These are phyloP conservation scores for Microcera coccophila DNA, from an alignment of 2,329 filamentous ascomycete genomes.

Conservation along the genomic window DNA sequence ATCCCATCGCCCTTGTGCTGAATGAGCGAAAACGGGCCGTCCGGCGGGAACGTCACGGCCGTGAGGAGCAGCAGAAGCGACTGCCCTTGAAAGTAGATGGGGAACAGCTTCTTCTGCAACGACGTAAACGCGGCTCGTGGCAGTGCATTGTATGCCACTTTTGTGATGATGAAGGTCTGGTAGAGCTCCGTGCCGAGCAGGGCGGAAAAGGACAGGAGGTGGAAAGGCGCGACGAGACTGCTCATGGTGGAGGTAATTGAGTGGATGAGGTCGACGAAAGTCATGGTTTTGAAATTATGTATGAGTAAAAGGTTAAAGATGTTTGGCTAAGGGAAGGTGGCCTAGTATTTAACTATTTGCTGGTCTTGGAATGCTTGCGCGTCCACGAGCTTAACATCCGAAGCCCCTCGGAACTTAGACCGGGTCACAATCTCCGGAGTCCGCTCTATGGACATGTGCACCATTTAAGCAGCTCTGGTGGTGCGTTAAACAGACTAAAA, in stretches of 20 bases:
- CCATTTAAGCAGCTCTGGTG: too few relatives aligned
- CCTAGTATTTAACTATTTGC: conserved; percentile 9
- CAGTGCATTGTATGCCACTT: conserved; percentile 32
- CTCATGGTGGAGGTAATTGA: conserved; percentile 2
- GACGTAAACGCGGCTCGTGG: conserved; percentile 35
- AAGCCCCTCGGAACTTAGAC: conserved; percentile 21
- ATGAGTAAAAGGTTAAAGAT: conserved; percentile 1
- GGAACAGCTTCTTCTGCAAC: conserved; percentile 40
- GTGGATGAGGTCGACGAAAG: conserved; percentile 7
- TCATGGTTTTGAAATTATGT: conserved; percentile 16
- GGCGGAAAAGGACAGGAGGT: conserved; percentile 38
- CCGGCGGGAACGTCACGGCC: conserved; percentile 32
- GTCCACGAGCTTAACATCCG: conserved; percentile 17
- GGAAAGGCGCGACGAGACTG: conserved; percentile 32
- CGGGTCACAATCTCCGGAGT: too few relatives aligned
- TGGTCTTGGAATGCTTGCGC: not conserved
- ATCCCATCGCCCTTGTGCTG: conserved; percentile 30
- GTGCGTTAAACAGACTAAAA: too few relatives aligned
- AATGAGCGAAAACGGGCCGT: conserved; percentile 29
- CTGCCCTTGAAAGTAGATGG: conserved; percentile 39
- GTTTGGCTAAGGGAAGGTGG: not conserved
- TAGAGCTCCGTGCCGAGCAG: conserved; percentile 40
- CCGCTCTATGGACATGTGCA: too few relatives aligned
- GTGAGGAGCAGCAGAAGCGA: conserved; percentile 33
- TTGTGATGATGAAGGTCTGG: conserved; percentile 38